Conservation (phyloP, 2,329 filamentous ascomycete species). For the Pseudogymnoascus pannorum region DNA sequence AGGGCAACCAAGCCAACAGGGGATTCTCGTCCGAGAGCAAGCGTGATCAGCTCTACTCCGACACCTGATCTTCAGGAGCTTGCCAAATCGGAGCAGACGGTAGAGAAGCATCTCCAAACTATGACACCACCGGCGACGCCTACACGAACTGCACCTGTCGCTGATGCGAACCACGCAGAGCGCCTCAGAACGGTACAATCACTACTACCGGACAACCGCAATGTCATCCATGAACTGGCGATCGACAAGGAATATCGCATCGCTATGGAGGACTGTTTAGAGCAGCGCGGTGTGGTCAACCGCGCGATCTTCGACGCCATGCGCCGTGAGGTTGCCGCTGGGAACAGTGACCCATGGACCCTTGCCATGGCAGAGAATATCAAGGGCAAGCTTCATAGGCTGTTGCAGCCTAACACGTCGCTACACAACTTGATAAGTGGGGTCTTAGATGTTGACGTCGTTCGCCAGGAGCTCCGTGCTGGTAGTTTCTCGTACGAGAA, state of each 20-base stretch:
- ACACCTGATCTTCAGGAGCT: constrained; percentile 35
- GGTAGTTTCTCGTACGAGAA: constrained; percentile 74
- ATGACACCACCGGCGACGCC: constrained; percentile 49
- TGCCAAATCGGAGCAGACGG: constrained; percentile 33
- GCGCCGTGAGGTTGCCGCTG: constrained; percentile 52
- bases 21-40: constrained; percentile 63
- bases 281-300: constrained; percentile 54
- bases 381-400: constrained; percentile 61
- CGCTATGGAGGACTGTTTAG: constrained; percentile 51
- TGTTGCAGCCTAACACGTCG: constrained; percentile 62
- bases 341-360: constrained; percentile 60
- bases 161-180: constrained; percentile 21
- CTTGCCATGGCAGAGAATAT: constrained; percentile 64
- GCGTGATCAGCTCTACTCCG: constrained; percentile 39
- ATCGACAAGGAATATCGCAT: constrained; percentile 74
- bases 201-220: constrained; percentile 61
- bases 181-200: constrained; percentile 33
- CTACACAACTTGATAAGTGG: constrained; percentile 71
- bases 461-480: constrained; percentile 59
- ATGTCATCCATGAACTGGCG: constrained; percentile 71
- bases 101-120: constrained; percentile 38
- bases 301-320: constrained; percentile 52
- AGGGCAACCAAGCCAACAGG: constrained; percentile 59
- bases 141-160: constrained; percentile 19
- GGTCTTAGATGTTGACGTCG: constrained; percentile 64